Evolutionary conservation across 805 yeast genomes (phyloP).

Genomic region (Ogataea pini): DNA sequence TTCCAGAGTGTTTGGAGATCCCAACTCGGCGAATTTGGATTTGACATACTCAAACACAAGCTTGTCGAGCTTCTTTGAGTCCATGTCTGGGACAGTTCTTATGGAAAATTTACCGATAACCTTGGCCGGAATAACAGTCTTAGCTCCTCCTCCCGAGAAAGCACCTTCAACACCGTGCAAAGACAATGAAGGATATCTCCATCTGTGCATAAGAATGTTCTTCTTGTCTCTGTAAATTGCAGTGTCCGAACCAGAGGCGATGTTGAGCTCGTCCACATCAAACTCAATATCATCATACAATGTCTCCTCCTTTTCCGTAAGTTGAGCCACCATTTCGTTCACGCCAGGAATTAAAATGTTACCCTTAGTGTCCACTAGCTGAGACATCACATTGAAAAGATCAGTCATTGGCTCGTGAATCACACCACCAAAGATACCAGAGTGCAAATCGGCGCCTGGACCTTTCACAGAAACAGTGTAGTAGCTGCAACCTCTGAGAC

Average conservation of each 20-base stretch:
- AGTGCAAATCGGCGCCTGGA: slow-evolving; percentile 96
- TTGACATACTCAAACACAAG: slow-evolving; percentile 72
- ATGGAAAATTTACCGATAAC: slow-evolving; percentile 94
- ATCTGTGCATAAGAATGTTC: slow-evolving; percentile 92
- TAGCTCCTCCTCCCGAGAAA: slow-evolving; percentile 91
- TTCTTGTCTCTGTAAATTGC: slow-evolving; percentile 75
- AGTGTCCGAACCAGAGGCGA: slow-evolving; percentile 86
- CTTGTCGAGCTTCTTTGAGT: slow-evolving; percentile 73
- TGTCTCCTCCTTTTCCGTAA: slow-evolving; percentile 75
- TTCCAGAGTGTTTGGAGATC: slow-evolving; percentile 72
- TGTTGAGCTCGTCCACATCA: slow-evolving; percentile 78
- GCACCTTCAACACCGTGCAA: slow-evolving; percentile 98
- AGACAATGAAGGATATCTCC: slow-evolving; percentile 97
- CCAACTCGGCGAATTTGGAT: slow-evolving; percentile 61
- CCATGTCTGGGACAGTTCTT: slow-evolving; percentile 95
- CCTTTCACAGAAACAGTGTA: slow-evolving; percentile 82
- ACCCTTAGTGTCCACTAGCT: slow-evolving; percentile 80
- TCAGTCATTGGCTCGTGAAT: slow-evolving; percentile 98
- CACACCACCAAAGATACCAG: slow-evolving; percentile 97
- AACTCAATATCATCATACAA: slow-evolving; percentile 87
- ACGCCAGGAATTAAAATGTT: slow-evolving; percentile 86
- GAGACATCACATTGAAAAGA: slow-evolving; percentile 71
- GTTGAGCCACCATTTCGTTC: slow-evolving; percentile 91
- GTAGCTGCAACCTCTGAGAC: slow-evolving; percentile 95
- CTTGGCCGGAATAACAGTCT: slow-evolving; percentile 95